Percentiles rank a stretch among this genome's conserved stretches.
phyloP scores from a whole-genome alignment of 1,284 basidiomycete species.

The Trametes pubescens region DNA sequence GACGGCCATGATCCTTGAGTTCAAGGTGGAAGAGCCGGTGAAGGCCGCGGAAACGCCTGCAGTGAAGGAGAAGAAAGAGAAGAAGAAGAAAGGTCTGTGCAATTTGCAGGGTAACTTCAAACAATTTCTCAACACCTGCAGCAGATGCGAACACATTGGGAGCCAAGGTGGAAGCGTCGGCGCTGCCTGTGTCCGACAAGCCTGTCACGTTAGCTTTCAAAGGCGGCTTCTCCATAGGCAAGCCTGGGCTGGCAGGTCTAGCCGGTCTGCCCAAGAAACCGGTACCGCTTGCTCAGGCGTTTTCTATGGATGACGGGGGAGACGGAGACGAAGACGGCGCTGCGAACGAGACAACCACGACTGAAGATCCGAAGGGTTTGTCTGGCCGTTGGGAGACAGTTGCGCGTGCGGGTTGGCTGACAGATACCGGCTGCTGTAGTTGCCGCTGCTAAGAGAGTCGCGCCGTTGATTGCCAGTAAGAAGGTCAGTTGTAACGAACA shows the following conservation, averaged over 20 bases:
- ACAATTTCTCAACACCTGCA: not conserved
- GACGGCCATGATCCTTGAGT: slow-evolving; percentile 75
- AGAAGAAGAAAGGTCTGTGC: slow-evolving; percentile 64
- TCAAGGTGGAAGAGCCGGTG: slow-evolving; percentile 75
- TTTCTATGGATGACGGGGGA: slow-evolving; percentile 55
- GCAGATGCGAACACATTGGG: slow-evolving; percentile 23
- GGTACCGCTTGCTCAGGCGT: slow-evolving; percentile 57
- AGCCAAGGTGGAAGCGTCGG: slow-evolving; percentile 59
- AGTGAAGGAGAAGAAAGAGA: slow-evolving; percentile 69
- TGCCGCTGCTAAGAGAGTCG: slow-evolving; percentile 74
- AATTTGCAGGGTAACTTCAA: not conserved
- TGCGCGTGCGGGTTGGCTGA: slow-evolving; percentile 31
- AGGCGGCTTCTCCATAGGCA: slow-evolving; percentile 52
- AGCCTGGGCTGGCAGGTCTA: slow-evolving; percentile 38
- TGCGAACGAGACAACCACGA: slow-evolving; percentile 34
- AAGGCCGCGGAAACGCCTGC: slow-evolving; percentile 45
- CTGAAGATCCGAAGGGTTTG: slow-evolving; percentile 68
- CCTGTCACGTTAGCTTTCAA: slow-evolving; percentile 80
- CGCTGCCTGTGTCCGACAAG: slow-evolving; percentile 76
- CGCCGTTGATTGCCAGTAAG: slow-evolving; percentile 86
- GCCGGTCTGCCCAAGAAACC: slow-evolving; percentile 41
- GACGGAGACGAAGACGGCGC: slow-evolving; percentile 33
- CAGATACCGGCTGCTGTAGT: slow-evolving; percentile 48
- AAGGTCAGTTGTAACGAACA: slow-evolving; percentile 66
- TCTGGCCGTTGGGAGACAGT: slow-evolving; percentile 34